Evolutionary conservation across 2,329 filamentous ascomycete genomes (phyloP), one percentile per base, ranked within the genome.

Genomic region (Pestalotiopsis fici): DNA sequence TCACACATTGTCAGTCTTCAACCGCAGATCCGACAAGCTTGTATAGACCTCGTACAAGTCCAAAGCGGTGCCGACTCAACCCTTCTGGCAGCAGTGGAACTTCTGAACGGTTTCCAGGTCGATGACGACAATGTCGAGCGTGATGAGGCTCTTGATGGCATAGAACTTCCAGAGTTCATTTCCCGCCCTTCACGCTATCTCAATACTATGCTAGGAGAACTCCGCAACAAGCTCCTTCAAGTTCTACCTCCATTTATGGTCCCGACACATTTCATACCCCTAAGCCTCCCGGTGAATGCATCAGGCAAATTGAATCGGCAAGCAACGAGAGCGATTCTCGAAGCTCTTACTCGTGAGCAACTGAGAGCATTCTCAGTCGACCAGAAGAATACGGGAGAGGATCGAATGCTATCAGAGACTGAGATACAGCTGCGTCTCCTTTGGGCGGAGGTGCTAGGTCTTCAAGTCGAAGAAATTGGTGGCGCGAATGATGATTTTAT

Each of bases 301-400:
- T 67, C 65, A 13, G 55, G 61, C 31, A 67, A 67, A 23, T 12
- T 64, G 35, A 60, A 67, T 25, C 60, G 65, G 13, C 60, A 25
- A 5, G 15, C 23, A 3, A 15, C 50, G n/a, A 60, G 59, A 3
- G 59, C 23, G n/a, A 59, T 64, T 3, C 13, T 64, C 31, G 12
- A 43, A 21, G 23, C 21, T 59, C 61, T 64, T 12, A 37, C 28
- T 4, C 60, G 47, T 23, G 54, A 64, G 55, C 47, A 59, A 18
- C 65, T 67, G 9, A n/a, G 18, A 2, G 47, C 31, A 3, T 67
- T 64, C 13, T 9, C 50, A 1, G 4, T n/a, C 11, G 31, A 59
- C 15, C 4, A 47, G 5, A 5, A 37, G 9, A 59, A 12, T 21
- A 54, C 27, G 28, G 23, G 56, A 28, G 27, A 61, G 11, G 43